phyloP scores from a whole-genome alignment of 768 basidiomycete genomes.

The Amanita polypyramis region DNA sequence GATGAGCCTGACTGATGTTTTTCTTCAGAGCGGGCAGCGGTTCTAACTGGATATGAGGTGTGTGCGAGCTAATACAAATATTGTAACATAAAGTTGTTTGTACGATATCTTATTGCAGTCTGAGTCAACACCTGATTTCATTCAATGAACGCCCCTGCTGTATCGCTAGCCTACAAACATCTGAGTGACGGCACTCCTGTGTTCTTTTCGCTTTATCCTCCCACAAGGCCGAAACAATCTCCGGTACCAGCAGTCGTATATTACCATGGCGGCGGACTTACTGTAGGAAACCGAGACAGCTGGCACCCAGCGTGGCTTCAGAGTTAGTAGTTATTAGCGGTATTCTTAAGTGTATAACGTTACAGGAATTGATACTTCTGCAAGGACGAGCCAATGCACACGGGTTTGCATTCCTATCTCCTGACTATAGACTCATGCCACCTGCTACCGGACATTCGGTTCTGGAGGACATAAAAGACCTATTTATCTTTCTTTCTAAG shows the following conservation, averaged over 20 bases:
- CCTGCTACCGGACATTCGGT: constrained; percentile 47
- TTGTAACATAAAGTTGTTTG: not conserved
- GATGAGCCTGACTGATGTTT: not conserved
- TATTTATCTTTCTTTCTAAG: constrained; percentile 35
- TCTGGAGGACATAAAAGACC: constrained; percentile 44
- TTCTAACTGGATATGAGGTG: not conserved
- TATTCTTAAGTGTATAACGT: not conserved
- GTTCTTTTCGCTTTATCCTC: constrained; percentile 4
- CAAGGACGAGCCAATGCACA: constrained; percentile 34
- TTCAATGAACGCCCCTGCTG: not conserved
- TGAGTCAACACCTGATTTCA: no score
- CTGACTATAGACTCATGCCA: constrained; percentile 52
- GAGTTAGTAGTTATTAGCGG: constrained; percentile 23
- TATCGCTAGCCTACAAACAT: not conserved
- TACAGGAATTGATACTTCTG: not conserved
- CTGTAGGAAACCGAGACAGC: constrained; percentile 44
- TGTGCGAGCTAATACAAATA: not conserved
- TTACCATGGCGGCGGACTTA: constrained; percentile 47
- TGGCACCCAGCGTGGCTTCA: constrained; percentile 63
- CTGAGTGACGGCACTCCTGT: constrained; percentile 1
- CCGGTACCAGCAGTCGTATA: constrained; percentile 28
- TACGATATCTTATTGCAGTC: no score
- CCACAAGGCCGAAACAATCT: not conserved
- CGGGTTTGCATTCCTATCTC: constrained; percentile 51
- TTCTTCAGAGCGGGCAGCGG: not conserved